These are phyloP conservation scores for Cordyceps tenuipes DNA, from an alignment of 2,329 filamentous ascomycete genomes.

Conservation along the genomic window DNA sequence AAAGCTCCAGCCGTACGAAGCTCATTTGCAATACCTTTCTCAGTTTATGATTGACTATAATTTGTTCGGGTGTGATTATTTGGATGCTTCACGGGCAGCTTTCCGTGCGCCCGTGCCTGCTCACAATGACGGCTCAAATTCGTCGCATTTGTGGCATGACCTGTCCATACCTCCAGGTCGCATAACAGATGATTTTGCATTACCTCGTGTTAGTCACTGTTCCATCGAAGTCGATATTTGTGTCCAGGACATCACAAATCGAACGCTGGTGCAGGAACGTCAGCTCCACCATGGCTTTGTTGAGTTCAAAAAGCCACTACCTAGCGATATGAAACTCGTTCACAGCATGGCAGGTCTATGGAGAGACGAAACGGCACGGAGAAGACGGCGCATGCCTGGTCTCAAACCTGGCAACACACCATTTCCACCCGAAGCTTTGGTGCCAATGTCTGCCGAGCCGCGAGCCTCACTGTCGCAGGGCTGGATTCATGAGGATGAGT, in stretches of 20 bases:
- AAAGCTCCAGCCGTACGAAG: slow-evolving; percentile 85
- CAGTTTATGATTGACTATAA: slow-evolving; percentile 99
- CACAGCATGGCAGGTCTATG: slow-evolving; percentile 91
- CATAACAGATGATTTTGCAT: slow-evolving; percentile 46
- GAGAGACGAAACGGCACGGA: slow-evolving; percentile 77
- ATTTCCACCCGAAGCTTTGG: slow-evolving; percentile 70
- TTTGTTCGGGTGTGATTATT: slow-evolving; percentile 84
- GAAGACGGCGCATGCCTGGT: slow-evolving; percentile 63
- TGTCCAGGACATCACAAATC: slow-evolving; percentile 80
- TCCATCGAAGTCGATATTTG: slow-evolving; percentile 84
- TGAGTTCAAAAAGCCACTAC: slow-evolving; percentile 58
- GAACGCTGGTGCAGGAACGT: slow-evolving; percentile 66
- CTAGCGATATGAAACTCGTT: slow-evolving; percentile 69
- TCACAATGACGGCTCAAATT: slow-evolving; percentile 50
- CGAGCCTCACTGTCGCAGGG: slow-evolving; percentile 63
- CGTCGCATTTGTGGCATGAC: slow-evolving; percentile 71
- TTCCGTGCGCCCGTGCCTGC: slow-evolving; percentile 72
- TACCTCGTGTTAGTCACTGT: slow-evolving; percentile 79
- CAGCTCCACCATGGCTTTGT: slow-evolving; percentile 79
- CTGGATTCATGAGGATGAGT: slow-evolving; percentile 92
- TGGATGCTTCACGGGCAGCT: slow-evolving; percentile 60
- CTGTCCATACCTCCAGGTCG: slow-evolving; percentile 50
- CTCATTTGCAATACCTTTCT: slow-evolving; percentile 81
- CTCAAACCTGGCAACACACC: slow-evolving; percentile 59
- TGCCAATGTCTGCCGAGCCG: slow-evolving; percentile 81